phyloP scores from a whole-genome alignment of 208 protist genomes.

The Leishmania arabica region DNA sequence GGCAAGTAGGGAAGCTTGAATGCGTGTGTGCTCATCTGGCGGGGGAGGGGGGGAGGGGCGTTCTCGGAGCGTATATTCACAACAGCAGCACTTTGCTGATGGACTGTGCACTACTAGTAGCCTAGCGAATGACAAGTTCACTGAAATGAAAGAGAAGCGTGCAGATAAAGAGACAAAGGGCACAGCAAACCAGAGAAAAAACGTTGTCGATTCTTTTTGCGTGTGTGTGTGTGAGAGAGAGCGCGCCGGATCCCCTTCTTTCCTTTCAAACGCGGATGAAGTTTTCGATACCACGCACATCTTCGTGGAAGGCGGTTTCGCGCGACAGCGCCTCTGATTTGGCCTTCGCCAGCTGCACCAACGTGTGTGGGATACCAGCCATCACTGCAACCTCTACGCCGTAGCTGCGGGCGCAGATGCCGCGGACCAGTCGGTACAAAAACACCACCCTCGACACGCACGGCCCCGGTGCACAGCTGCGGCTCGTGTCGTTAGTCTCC shows the following conservation, averaged over 20 bases:
- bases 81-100: neutral
- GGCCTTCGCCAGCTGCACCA: conserved; percentile 58
- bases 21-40: neutral
- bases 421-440: conserved; percentile 85
- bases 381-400: conserved; percentile 92
- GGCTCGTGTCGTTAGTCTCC: conserved; percentile 6
- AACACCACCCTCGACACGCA: conserved; percentile 69
- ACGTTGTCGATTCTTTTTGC: neutral
- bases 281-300: conserved; percentile 36
- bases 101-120: neutral
- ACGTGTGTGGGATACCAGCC: conserved; percentile 69
- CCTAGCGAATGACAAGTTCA: neutral
- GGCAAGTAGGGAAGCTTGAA: neutral
- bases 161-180: neutral
- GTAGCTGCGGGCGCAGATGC: conserved; percentile 89
- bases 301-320: conserved; percentile 62
- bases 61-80: neutral
- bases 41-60: neutral
- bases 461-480: conserved; percentile 22
- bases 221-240: too few species aligned
- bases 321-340: conserved; percentile 71
- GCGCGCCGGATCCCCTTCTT: neutral
- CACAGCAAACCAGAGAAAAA: conserved; percentile 4
- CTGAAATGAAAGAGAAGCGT: neutral
- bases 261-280: conserved; percentile 17